A percentile compares a stretch with the other conserved stretches of the same genome.
Conservation (phyloP, 2,329 filamentous ascomycete species). For the Ophiostoma montium region DNA sequence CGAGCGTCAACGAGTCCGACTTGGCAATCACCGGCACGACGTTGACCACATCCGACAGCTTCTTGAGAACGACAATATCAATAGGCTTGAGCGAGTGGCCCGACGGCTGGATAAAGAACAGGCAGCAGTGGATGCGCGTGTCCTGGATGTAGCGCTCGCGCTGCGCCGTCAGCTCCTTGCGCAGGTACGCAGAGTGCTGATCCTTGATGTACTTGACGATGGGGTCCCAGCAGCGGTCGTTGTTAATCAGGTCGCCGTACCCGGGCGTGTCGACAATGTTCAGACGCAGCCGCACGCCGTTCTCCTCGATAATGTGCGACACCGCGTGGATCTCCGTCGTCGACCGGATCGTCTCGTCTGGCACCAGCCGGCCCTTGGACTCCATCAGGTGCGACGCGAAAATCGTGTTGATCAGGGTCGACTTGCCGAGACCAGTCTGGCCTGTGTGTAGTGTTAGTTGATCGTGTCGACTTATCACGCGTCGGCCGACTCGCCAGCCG, state of each 20-base stretch:
- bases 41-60: conserved; percentile 97
- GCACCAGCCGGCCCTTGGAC: conserved; percentile 87
- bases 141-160: conserved; percentile 98
- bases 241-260: conserved; percentile 98
- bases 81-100: conserved; percentile 98
- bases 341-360: conserved; percentile 83
- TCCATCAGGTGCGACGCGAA: conserved; percentile 99
- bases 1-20: conserved; percentile 86
- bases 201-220: conserved; percentile 99
- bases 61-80: conserved; percentile 98
- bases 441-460: conserved; percentile 39
- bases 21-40: conserved; percentile 98
- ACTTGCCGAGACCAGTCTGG: conserved; percentile 97
- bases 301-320: conserved; percentile 98
- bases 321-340: conserved; percentile 98
- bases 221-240: conserved; percentile 99
- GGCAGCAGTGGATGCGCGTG: conserved; percentile 96
- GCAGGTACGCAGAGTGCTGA: conserved; percentile 96
- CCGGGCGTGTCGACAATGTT: conserved; percentile 99
- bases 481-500: conserved; percentile 61
- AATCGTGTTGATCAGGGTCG: conserved; percentile 98
- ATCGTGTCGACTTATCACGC: too few species aligned
- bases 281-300: conserved; percentile 88
- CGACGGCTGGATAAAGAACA: conserved; percentile 99
- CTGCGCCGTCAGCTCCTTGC: conserved; percentile 98